Base-by-base conservation (phyloP, 225 moss, liverwort and hornwort genomes). In the Anthoceros angustus region DNA sequence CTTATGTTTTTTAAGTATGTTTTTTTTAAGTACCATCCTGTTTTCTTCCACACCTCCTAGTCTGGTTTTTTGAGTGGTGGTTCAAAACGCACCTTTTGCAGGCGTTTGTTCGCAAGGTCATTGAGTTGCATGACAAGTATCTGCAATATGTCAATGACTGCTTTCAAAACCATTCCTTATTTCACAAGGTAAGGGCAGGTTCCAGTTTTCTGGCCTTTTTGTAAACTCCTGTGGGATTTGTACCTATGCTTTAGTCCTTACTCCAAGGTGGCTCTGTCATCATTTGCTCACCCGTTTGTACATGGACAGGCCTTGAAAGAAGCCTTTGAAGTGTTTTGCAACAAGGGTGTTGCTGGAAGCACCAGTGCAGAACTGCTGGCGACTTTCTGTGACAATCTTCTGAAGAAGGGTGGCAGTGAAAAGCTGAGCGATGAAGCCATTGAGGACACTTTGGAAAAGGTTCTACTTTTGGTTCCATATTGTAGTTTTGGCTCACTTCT, bases 401-500 rank as follows among this genome's bases (percentile, higher is more conserved):
- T 95, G 78, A 95, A 95, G 70, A 95, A 90, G 67, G 95, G 95
- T 41, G 95, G 95, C 23, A 95, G 91, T 70, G 95, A 95, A 75
- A 95, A 91, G 81, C 74, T 95, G 68, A 95, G 95, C 49, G 95
- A 95, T 71, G 95, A 95, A 77, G 95, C 95, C 14, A 95, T 95
- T 41, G 95, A 95, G 46, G 95, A 95, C 67, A 95, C 95, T 6
- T 85, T 95, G 48, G 95, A 95, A 72, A 95, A 95, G 84, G 92
- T 94, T n/a, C 41, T 67, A 23, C 48, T 67, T 45, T 4, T 67
- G 32, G 32, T 32, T 32, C 4, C 32, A 32, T 1, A 32, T 32
- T 32, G 32, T 32, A 32, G 32, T 32, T 32, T 32, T 1, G 32
- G 32, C 32, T 32, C 4, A 32, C 32, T 32, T 32, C 4, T 32